A percentile compares a stretch with the other conserved stretches of the same genome.
phyloP scores from a whole-genome alignment of 441 rosid genomes.

The Bruguiera hainesii region DNA sequence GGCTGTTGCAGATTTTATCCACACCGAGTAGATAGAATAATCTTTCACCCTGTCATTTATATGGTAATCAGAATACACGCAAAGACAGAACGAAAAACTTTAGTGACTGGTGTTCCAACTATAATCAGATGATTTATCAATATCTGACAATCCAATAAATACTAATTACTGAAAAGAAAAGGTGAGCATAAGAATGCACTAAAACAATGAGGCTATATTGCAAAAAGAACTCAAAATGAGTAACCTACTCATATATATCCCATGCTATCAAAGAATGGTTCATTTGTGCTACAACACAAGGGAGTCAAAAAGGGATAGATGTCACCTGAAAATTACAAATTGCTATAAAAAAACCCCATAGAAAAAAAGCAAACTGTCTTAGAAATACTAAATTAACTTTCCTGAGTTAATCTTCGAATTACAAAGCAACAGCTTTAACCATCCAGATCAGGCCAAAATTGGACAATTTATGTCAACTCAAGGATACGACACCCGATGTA shows the following conservation, averaged over 20 bases:
- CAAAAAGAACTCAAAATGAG: too few species aligned
- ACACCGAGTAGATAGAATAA: constrained; percentile 47
- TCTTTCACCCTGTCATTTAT: constrained; percentile 45
- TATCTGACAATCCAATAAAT: background rate
- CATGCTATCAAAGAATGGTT: too few species aligned
- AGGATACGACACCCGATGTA: background rate
- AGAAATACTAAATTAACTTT: background rate
- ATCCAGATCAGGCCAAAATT: background rate
- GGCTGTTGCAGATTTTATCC: constrained; percentile 47
- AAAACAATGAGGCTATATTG: too few species aligned
- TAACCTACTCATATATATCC: too few species aligned
- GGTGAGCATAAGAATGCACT: too few species aligned
- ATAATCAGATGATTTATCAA: background rate
- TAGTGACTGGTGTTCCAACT: background rate
- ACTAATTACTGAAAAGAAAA: background rate
- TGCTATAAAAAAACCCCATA: background rate
- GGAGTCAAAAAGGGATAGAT: background rate
- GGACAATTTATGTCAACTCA: background rate
- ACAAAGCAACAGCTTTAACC: background rate
- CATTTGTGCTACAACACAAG: background rate
- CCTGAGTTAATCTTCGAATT: background rate
- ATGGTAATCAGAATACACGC: background rate
- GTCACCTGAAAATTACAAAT: background rate
- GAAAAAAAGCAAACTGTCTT: background rate
- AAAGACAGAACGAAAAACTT: background rate